phyloP scores from a whole-genome alignment of 192 early-diverging fungal species.

The Coemansia sp. region DNA sequence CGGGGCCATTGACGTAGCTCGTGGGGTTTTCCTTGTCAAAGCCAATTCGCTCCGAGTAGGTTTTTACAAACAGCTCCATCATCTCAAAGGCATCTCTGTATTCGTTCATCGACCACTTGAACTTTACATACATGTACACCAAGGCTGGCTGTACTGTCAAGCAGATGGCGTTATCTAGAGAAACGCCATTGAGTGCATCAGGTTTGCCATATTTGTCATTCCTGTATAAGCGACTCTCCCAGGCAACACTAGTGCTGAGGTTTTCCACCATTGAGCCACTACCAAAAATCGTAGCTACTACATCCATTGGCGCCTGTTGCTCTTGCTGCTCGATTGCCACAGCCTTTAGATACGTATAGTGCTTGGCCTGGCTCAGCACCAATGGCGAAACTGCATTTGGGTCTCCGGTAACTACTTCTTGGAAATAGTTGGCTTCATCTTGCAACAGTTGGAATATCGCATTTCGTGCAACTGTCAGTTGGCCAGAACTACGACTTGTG shows the following conservation, averaged over 20 bases:
- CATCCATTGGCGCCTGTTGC: not conserved
- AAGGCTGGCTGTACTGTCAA: conserved; percentile 46
- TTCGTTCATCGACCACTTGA: conserved; percentile 45
- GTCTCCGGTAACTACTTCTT: conserved; percentile 30
- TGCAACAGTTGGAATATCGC: conserved; percentile 35
- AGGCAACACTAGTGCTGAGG: conserved; percentile 8
- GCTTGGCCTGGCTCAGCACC: conserved; percentile 26
- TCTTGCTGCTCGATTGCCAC: not conserved
- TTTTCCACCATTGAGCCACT: not conserved
- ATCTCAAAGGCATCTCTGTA: conserved; percentile 64
- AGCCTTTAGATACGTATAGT: conserved; percentile 23
- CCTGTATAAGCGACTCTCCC: conserved; percentile 22
- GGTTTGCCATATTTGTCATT: conserved; percentile 9
- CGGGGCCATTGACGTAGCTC: not conserved
- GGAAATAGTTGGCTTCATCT: conserved; percentile 34
- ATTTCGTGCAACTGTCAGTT: conserved; percentile 54
- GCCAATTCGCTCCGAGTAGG: conserved; percentile 53
- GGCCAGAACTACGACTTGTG: conserved; percentile 86
- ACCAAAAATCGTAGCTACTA: not conserved
- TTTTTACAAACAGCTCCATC: conserved; percentile 77
- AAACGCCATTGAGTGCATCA: conserved; percentile 4
- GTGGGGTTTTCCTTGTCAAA: conserved; percentile 40
- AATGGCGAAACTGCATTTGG: conserved; percentile 8
- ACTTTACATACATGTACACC: conserved; percentile 90
- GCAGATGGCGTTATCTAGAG: conserved; percentile 30